Conservation (phyloP, 2,329 filamentous ascomycete genomes). For the Diaporthe batatas region DNA sequence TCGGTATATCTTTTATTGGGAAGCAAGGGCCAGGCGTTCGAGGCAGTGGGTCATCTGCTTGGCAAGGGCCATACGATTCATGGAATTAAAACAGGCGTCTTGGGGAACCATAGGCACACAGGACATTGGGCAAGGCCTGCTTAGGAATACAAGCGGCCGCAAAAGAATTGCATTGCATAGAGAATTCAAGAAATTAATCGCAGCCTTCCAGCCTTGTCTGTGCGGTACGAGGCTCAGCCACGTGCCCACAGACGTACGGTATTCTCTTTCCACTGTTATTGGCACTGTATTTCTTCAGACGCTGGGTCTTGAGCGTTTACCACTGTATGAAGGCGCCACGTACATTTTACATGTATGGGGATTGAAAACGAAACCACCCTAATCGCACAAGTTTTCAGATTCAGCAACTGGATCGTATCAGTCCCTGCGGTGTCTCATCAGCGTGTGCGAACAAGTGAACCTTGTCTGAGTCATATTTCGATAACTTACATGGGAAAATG, state of each 20-base stretch:
- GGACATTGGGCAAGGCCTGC: neutral
- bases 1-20: neutral
- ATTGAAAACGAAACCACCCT: no score
- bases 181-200: neutral
- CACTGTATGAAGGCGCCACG: no score
- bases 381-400: neutral
- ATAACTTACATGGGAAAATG: no score
- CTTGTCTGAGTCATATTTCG: no score
- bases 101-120: neutral
- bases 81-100: neutral
- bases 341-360: no score
- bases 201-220: no score
- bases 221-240: no score
- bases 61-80: neutral
- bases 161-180: conserved; percentile 14
- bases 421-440: neutral
- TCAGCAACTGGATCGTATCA: neutral
- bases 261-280: no score
- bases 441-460: neutral
- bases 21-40: conserved; percentile 3
- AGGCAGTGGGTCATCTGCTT: neutral
- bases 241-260: no score
- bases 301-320: no score
- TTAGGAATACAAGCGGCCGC: neutral
- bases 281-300: no score